phyloP scores from a whole-genome alignment of 2,329 filamentous ascomycete genomes.

The Blastomyces emzantsi region DNA sequence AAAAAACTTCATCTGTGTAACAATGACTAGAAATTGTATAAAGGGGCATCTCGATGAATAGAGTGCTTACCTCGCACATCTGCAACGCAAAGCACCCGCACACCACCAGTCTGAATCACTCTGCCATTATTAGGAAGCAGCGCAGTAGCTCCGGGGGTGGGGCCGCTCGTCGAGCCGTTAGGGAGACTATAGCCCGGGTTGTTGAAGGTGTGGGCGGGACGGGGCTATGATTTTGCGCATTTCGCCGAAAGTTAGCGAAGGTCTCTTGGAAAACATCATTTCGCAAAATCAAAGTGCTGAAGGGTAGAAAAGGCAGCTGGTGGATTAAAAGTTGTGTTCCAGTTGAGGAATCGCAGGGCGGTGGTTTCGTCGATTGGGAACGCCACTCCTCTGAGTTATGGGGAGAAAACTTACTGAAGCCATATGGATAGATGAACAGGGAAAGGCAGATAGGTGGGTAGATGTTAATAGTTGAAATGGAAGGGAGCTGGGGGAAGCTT shows the following conservation, averaged over 20 bases:
- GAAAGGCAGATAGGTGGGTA: background rate
- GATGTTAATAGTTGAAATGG: background rate
- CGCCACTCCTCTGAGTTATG: background rate
- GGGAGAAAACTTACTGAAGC: conserved; percentile 39
- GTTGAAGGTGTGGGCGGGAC: conserved; percentile 36
- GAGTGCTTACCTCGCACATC: conserved; percentile 41
- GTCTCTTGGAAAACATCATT: background rate
- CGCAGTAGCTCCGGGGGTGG: conserved; percentile 39
- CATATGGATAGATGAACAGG: conserved; percentile 28
- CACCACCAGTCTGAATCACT: conserved; percentile 40
- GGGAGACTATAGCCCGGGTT: conserved; percentile 35
- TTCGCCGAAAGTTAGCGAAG: conserved; percentile 19
- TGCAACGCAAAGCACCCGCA: conserved; percentile 42
- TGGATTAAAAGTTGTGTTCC: background rate
- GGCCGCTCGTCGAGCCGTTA: conserved; percentile 38
- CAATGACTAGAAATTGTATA: background rate
- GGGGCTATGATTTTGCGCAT: conserved; percentile 27
- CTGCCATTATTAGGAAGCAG: conserved; percentile 44
- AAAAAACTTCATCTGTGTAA: background rate
- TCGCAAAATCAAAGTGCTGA: conserved; percentile 10
- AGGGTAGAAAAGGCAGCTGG: background rate
- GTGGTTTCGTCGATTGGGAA: background rate
- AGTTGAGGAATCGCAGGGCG: background rate
- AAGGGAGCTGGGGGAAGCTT: background rate
- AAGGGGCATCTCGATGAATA: background rate